Evolutionary conservation across 73 alveolate genomes (phyloP), one percentile per base, ranked within the genome.

Genomic region (Urostyla sp.): DNA sequence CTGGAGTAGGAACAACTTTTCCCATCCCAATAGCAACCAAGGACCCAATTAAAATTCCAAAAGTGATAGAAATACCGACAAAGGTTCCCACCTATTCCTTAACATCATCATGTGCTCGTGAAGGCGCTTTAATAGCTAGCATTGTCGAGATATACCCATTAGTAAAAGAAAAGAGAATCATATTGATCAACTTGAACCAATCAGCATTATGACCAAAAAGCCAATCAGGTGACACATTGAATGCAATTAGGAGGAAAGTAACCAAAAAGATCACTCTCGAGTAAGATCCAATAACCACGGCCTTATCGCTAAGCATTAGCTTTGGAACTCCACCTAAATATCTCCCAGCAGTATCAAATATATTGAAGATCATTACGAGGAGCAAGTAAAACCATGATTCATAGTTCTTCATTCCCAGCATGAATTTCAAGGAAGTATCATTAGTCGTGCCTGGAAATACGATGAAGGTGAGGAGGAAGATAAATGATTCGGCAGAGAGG

Each of bases 101-200:
- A n/a, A 50, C 45, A 23, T 72, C 81, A 26, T 54, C 90, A 20
- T 51, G 52, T 1, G 75, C 95, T n/a, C 60, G 54, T 0, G 87
- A 27, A 0, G 96, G 96, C 0, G 93, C 96, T 24, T 60, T 58
- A 30, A 89, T 89, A 84, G 88, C 88, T 23, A 78, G 44, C 38
- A 38, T 57, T 0, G 96, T 84, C 16, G 88, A 75, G 69, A 60
- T 40, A 63, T 56, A 72, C 35, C 95, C 95, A 59, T 88, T 88
- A 10, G 92, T 72, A 43, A 74, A 61, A 1, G 92, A 80, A 53
- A 79, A 88, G 27, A 75, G 16, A 2, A 90, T 90, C 90, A 88
- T 84, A 35, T 84, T 88, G 27, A 88, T 56, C 4, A 84, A 8
- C 73, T 86, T 84, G 81, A 88, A 88, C 95, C 95, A 88, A 43